phyloP scores from a whole-genome alignment of 139 green algal species.

The Coccomyxa sp. region DNA sequence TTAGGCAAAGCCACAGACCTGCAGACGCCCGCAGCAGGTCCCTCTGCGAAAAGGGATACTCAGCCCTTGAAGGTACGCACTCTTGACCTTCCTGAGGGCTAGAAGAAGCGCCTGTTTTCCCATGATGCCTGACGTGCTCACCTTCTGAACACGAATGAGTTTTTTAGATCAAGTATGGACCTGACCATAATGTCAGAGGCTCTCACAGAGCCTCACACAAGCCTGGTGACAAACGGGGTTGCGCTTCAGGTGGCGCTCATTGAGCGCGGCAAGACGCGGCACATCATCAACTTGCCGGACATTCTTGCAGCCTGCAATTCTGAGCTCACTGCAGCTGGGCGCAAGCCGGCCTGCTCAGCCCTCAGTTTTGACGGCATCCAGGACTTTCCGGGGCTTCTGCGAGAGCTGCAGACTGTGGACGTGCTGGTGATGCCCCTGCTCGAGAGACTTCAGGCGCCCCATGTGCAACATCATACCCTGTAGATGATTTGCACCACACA shows the following conservation, averaged over 20 bases:
- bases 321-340: not conserved
- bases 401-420: slow-evolving; percentile 11
- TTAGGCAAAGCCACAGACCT: no score
- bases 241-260: slow-evolving; percentile 7
- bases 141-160: no score
- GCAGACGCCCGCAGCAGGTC: no score
- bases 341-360: slow-evolving; percentile 3
- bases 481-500: no score
- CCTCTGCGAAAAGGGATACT: no score
- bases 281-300: slow-evolving; percentile 12
- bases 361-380: slow-evolving; percentile 8
- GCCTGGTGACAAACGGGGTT: not conserved
- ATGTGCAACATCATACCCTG: no score
- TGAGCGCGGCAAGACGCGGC: slow-evolving; percentile 8
- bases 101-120: no score
- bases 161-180: no score
- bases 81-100: no score
- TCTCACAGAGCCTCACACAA: slow-evolving; percentile 5
- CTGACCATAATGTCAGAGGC: no score
- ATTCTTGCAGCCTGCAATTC: slow-evolving; percentile 6
- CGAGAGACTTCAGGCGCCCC: not conserved
- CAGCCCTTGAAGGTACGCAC: no score
- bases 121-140: no score
- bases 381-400: slow-evolving; percentile 5
- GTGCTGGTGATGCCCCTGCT: not conserved